Percentiles rank a stretch among this genome's conserved stretches.
Conservation (phyloP, 1,284 basidiomycete species). For the Moniliella sp. region DNA sequence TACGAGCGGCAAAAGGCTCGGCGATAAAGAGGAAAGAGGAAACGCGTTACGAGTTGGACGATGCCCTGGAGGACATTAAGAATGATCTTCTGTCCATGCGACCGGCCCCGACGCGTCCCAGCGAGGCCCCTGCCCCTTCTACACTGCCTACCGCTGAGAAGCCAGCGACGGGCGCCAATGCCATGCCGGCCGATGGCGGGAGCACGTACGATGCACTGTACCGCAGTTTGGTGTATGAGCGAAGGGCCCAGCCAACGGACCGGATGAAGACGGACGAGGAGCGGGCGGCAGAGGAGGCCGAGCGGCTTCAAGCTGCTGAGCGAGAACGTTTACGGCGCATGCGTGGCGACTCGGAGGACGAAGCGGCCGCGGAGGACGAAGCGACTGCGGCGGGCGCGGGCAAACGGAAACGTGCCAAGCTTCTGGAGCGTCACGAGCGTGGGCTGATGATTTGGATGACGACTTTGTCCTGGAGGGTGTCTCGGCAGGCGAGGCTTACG, state of each 20-base stretch:
- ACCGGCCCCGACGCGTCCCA: no score
- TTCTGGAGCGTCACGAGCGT: background rate
- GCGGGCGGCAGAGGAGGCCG: constrained; percentile 65
- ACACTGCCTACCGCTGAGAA: no score
- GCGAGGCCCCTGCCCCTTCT: no score
- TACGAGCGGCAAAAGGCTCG: constrained; percentile 66
- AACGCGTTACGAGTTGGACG: constrained; percentile 66
- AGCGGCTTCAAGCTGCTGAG: constrained; percentile 66
- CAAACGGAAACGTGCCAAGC: constrained; percentile 34
- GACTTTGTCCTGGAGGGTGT: constrained; percentile 44
- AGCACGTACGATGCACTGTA: constrained; percentile 68
- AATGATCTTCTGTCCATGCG: no score
- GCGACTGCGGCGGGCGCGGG: constrained; percentile 16
- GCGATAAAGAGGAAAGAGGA: constrained; percentile 64
- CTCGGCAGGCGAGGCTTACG: constrained; percentile 18
- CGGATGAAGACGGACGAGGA: constrained; percentile 92
- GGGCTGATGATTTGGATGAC: constrained; percentile 65
- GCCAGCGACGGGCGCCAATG: no score
- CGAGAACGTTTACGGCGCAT: constrained; percentile 57
- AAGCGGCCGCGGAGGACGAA: constrained; percentile 32
- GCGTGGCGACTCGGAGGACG: constrained; percentile 50
- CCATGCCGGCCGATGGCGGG: no score
- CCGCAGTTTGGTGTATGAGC: constrained; percentile 74
- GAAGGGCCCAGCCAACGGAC: constrained; percentile 79
- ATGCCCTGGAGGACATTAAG: constrained; percentile 64